Conservation (phyloP, 805 yeast species). For the Starmerella stellata region DNA sequence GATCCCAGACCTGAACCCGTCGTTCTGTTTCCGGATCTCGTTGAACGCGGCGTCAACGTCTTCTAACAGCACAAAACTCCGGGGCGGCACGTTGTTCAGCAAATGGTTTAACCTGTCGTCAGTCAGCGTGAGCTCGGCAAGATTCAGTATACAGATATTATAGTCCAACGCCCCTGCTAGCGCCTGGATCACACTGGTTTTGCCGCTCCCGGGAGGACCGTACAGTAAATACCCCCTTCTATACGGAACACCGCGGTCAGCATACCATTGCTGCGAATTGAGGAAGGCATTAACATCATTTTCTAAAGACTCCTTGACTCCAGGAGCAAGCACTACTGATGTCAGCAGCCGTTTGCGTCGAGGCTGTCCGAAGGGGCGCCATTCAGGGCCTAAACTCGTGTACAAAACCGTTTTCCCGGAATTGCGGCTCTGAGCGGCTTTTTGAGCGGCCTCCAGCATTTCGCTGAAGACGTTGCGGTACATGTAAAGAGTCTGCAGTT, state of each 20-base stretch:
- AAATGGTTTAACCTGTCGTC: slow-evolving; percentile 88
- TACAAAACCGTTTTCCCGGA: slow-evolving; percentile 89
- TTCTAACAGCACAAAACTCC: slow-evolving; percentile 69
- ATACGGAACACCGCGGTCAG: slow-evolving; percentile 92
- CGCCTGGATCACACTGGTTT: slow-evolving; percentile 89
- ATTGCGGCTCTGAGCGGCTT: slow-evolving; percentile 57
- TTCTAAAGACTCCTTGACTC: slow-evolving; percentile 47
- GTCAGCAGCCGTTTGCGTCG: slow-evolving; percentile 67
- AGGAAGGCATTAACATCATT: slow-evolving; percentile 67
- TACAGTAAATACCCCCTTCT: slow-evolving; percentile 82
- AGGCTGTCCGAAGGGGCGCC: slow-evolving; percentile 97
- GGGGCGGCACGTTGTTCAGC: slow-evolving; percentile 88
- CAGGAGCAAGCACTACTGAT: slow-evolving; percentile 69
- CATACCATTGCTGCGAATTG: slow-evolving; percentile 72
- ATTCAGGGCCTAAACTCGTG: slow-evolving; percentile 95
- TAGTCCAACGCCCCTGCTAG: slow-evolving; percentile 91
- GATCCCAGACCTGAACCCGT: slow-evolving; percentile 76
- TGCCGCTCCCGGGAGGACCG: slow-evolving; percentile 97
- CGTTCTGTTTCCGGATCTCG: slow-evolving; percentile 46
- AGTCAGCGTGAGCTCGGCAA: slow-evolving; percentile 78
- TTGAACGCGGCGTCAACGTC: slow-evolving; percentile 94
- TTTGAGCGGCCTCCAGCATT: slow-evolving; percentile 66
- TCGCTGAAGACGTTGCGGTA: slow-evolving; percentile 56
- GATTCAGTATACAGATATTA: slow-evolving; percentile 79
- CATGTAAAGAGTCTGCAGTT: slow-evolving; percentile 70